Evolutionary conservation across 805 yeast genomes (phyloP), one percentile per base, ranked within the genome.

Genomic region (Myxozyma lipomycoides): DNA sequence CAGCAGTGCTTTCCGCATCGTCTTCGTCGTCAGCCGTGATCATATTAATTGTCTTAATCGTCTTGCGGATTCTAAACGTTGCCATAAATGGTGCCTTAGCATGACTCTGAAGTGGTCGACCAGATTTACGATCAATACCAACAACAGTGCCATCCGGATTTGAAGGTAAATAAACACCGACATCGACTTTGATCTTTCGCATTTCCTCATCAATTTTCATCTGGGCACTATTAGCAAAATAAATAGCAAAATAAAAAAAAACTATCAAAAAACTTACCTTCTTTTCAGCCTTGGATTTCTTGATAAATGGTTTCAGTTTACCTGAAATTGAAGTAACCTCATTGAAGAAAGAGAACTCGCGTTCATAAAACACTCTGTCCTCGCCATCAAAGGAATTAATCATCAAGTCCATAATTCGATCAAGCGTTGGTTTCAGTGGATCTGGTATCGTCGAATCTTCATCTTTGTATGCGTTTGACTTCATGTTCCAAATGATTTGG

Each of bases 51-150:
- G 49, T 44, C 41, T 46, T 46, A 37, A 55, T 45, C 6, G 21
- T 50, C 45, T 52, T 82, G 42, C 78, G 76, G 60, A 93, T 89
- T 68, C 82, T 85, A 74, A 93, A 93, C 1, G 95, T 84, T 0
- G 98, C 99, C 90, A 93, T 78, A 66, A 89, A 93, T 35, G 99
- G 99, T 0, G 99, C 98, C 67, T 93, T 93, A 12, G 99, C 98
- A 67, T 93, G 99, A 10, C 96, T 86, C 70, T 93, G 99, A 61
- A 93, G 73, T 6, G 99, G 99, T 62, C 78, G 83, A 52, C 98
- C 98, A 3, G 95, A 84, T 60, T 82, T 84, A 51, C 98, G 75
- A 66, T 88, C 89, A 65, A 93, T 93, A 62, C 89, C 98, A 52
- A 89, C 73, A 32, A 93, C 86, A n/a, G 77, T 78, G 43, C 98